Evolutionary conservation across 2,329 filamentous ascomycete genomes (phyloP).

Genomic region (Epichloe sp.): DNA sequence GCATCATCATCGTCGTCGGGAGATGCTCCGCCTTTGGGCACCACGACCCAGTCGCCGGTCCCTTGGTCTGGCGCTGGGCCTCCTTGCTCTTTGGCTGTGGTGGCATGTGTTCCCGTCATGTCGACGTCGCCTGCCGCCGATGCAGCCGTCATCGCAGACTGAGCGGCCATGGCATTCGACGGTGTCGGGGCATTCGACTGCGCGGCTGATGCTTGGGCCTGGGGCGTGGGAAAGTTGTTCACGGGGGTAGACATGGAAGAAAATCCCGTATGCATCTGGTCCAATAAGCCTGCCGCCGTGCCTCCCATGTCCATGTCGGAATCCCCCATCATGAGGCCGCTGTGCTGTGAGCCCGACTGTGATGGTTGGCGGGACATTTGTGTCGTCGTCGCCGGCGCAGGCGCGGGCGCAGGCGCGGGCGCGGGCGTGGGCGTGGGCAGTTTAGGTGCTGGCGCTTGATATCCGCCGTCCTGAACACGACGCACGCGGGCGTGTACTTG

Average conservation of each 20-base stretch:
- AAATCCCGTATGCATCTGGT: conserved; percentile 53
- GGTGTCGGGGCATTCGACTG: conserved; percentile 48
- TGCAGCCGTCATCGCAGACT: background rate
- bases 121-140: conserved; percentile 21
- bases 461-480: conserved; percentile 67
- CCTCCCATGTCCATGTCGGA: conserved; percentile 52
- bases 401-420: conserved; percentile 7
- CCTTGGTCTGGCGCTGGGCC: conserved; percentile 33
- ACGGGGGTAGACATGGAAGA: conserved; percentile 47
- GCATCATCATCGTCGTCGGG: conserved; percentile 18
- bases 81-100: conserved; percentile 18
- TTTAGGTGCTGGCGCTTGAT: conserved; percentile 44
- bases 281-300: conserved; percentile 50
- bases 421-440: conserved; percentile 16
- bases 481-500: conserved; percentile 50
- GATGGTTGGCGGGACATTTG: conserved; percentile 40
- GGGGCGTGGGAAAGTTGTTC: conserved; percentile 48
- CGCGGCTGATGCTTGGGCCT: conserved; percentile 40
- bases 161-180: conserved; percentile 21
- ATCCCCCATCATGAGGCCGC: conserved; percentile 43
- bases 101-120: conserved; percentile 41
- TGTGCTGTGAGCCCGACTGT: conserved; percentile 41
- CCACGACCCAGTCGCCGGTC: conserved; percentile 60
- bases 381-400: conserved; percentile 10
- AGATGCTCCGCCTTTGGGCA: conserved; percentile 47